A percentile compares a stretch with the other conserved stretches of the same genome.
Evolutionary conservation across 495 filamentous ascomycete species (phyloP).

Genomic region (Glutinoglossum americanum): DNA sequence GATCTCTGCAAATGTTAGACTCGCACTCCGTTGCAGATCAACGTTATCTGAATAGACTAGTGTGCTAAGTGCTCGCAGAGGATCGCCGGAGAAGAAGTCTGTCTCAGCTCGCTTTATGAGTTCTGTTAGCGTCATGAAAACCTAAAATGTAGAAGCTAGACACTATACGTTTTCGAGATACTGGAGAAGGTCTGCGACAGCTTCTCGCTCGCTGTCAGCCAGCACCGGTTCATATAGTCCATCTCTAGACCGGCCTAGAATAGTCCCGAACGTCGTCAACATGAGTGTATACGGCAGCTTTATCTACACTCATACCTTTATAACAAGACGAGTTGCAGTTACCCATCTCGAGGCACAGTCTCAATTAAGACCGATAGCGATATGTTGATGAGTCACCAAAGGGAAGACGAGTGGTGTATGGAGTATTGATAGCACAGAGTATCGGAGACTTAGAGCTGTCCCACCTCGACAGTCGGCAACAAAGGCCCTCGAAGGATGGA

Average conservation of each 20-base stretch:
- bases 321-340: slow-evolving; percentile 5
- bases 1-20: slow-evolving; percentile 96
- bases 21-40: slow-evolving; percentile 90
- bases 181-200: slow-evolving; percentile 82
- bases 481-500: neutral
- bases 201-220: slow-evolving; percentile 90
- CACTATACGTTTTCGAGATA: slow-evolving; percentile 81
- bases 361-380: neutral
- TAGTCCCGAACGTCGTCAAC: neutral
- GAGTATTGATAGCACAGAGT: neutral
- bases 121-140: slow-evolving; percentile 1
- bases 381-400: neutral
- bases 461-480: neutral
- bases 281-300: neutral
- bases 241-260: slow-evolving; percentile 63
- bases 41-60: slow-evolving; percentile 98
- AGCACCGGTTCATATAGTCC: slow-evolving; percentile 88
- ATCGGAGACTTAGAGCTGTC: neutral
- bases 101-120: slow-evolving; percentile 57
- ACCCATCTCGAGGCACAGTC: slow-evolving; percentile 1
- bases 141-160: neutral
- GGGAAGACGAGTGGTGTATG: neutral
- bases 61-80: slow-evolving; percentile 82
- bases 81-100: slow-evolving; percentile 95
- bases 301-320: neutral